A percentile compares a stretch with the other conserved stretches of the same genome.
Evolutionary conservation across 305 asterid genomes (phyloP).

Genomic region (Lippia alba): DNA sequence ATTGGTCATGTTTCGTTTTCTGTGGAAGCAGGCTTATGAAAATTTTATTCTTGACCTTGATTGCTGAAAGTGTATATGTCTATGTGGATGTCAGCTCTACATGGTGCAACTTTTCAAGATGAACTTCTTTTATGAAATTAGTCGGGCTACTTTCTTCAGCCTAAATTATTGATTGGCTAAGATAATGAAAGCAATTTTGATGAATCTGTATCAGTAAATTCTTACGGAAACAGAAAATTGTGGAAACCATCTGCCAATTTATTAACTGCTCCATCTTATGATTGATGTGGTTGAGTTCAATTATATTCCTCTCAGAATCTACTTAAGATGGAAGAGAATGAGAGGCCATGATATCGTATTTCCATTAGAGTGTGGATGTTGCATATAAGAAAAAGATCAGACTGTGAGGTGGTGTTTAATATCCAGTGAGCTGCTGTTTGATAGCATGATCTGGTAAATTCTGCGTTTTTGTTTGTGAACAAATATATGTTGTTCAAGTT

Average conservation of each 20-base stretch:
- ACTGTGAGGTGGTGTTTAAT: conserved; percentile 11
- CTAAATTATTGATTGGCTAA: conserved; percentile 15
- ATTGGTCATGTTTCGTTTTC: conserved; percentile 12
- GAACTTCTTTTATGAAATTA: conserved; percentile 24
- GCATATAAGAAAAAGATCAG: conserved; percentile 23
- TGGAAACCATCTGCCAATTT: conserved; percentile 1
- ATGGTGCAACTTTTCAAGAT: conserved; percentile 30
- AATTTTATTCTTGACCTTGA: conserved; percentile 26
- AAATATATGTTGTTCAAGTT: conserved; percentile 11
- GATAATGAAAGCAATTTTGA: conserved; percentile 8
- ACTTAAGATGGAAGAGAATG: conserved; percentile 14
- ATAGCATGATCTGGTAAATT: neutral
- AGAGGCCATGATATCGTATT: neutral
- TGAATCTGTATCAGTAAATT: conserved; percentile 28
- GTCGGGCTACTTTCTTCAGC: conserved; percentile 12
- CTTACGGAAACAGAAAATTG: conserved; percentile 16
- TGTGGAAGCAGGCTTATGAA: conserved; percentile 29
- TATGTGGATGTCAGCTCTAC: conserved; percentile 27
- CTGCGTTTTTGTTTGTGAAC: conserved; percentile 22
- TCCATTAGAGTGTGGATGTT: neutral
- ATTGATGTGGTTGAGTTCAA: conserved; percentile 13
- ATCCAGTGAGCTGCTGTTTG: neutral
- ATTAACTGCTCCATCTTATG: conserved; percentile 20
- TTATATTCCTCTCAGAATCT: conserved; percentile 16
- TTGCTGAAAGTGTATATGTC: conserved; percentile 20